Percentiles rank a stretch among this genome's conserved stretches.
phyloP scores from a whole-genome alignment of 257 asterid genomes.

The Jacaranda mimosifolia region DNA sequence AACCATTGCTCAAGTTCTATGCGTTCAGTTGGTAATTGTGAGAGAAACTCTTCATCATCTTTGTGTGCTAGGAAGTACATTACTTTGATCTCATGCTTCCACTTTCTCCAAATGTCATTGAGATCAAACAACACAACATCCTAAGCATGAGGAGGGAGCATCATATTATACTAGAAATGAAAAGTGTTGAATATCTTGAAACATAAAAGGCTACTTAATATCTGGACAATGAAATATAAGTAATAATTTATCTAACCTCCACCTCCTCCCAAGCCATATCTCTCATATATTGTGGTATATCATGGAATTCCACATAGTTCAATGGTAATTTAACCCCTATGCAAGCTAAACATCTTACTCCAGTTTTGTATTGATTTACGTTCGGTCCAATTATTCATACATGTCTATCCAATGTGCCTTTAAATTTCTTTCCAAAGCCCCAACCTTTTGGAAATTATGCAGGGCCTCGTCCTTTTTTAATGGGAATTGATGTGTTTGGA shows the following conservation, averaged over 20 bases:
- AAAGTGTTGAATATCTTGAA: too few species aligned
- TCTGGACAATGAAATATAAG: background rate
- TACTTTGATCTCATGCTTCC: background rate
- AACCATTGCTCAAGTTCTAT: too few species aligned
- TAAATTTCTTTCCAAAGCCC: background rate
- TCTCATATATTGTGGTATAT: too few species aligned
- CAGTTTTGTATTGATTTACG: background rate
- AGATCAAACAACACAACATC: background rate
- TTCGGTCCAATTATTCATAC: background rate
- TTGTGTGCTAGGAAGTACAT: background rate
- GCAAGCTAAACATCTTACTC: background rate
- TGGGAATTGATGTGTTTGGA: background rate
- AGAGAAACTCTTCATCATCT: background rate
- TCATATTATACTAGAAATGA: background rate
- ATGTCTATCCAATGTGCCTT: background rate
- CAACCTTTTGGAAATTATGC: background rate
- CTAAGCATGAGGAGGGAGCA: background rate
- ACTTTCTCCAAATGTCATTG: conserved; percentile 3
- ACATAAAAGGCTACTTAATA: too few species aligned
- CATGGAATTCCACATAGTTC: too few species aligned
- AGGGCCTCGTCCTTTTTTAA: background rate
- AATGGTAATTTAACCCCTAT: background rate
- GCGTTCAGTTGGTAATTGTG: background rate
- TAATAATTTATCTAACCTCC: background rate
- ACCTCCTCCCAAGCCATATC: too few species aligned